phyloP scores from a whole-genome alignment of 1,284 basidiomycete species.

The Lignosus rhinocerotis region DNA sequence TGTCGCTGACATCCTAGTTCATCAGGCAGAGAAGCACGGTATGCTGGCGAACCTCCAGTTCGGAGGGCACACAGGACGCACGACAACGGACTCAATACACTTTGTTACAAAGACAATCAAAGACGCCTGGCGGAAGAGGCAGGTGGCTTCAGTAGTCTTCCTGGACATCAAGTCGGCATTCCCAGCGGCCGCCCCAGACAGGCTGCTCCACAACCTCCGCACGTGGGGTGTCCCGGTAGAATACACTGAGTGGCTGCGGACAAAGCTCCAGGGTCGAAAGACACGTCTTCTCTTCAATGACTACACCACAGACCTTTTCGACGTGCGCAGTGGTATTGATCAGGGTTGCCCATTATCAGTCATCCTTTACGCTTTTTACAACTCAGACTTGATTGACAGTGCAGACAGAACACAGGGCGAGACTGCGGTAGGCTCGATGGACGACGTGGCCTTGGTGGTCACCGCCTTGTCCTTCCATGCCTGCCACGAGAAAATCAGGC shows the following conservation, averaged over 20 bases:
- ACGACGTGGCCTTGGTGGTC: conserved; percentile 27
- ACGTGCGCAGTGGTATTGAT: background rate
- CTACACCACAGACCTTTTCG: background rate
- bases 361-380: conserved; percentile 37
- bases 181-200: conserved; percentile 32
- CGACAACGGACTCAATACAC: conserved; percentile 40
- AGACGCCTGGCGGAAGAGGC: conserved; percentile 34
- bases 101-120: conserved; percentile 33
- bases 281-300: background rate
- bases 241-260: conserved; percentile 20
- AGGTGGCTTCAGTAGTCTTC: conserved; percentile 37
- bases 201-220: conserved; percentile 36
- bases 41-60: conserved; percentile 34
- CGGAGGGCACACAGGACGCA: conserved; percentile 36
- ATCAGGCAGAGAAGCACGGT: conserved; percentile 24
- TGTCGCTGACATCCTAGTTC: conserved; percentile 25
- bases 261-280: background rate
- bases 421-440: conserved; percentile 29
- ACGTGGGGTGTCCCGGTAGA: conserved; percentile 29
- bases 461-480: conserved; percentile 14
- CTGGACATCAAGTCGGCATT: conserved; percentile 44
- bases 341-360: conserved; percentile 38
- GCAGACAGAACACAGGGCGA: conserved; percentile 16
- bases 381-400: conserved; percentile 28
- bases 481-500: conserved; percentile 16